Base-by-base conservation (phyloP, 1,284 basidiomycete species). In the Retiboletus flavoniger region DNA sequence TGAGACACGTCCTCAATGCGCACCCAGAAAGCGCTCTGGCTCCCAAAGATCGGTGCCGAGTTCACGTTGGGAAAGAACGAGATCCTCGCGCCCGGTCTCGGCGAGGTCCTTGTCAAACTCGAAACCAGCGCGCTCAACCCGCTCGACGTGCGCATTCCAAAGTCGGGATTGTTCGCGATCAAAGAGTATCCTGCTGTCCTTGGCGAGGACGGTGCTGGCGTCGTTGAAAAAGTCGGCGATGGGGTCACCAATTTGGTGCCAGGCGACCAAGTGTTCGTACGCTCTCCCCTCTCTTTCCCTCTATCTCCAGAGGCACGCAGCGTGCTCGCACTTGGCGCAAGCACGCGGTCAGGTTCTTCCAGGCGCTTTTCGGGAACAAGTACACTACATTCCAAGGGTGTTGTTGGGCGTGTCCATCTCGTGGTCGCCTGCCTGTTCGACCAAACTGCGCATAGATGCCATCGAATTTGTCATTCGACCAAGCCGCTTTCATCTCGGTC, bases 401-500 rank as follows among this genome's bases (percentile, higher is more conserved):
- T 24, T 57, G 54, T 17, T 16, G n/a, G 31, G 3, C 7, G n/a
- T 24, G 24, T n/a, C 7, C 2, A 34, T n/a, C 34, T 19, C 2
- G 4, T 34, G 10, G 1, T 13, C 0, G 7, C 13, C 7, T 7
- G 4, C 11, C 32, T 29, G 26, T 29, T 51, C 43, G 19, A 60
- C 26, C 10, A 8, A 17, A 34, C 5, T 4, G n/a, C 7, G 43
- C 11, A 9, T 21, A 47, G 54, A 26, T 60, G 14, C 58, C 58
- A 21, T 34, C 24, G 3, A 76, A 73, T 32, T 53, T 81, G n/a
- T 73, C 77, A 0, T 78, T 78, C 53, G 79, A 81, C 14, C 69
- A 72, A 59, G 71, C 65, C n/a, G 73, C 75, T 2, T 65, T 75
- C 1, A 58, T 77, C 17, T 58, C 66, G 6, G 47, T 62, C 3